Percentiles rank a stretch among this genome's conserved stretches.
Conservation (phyloP, 2,329 filamentous ascomycete genomes). For the Epichloe sylvatica region DNA sequence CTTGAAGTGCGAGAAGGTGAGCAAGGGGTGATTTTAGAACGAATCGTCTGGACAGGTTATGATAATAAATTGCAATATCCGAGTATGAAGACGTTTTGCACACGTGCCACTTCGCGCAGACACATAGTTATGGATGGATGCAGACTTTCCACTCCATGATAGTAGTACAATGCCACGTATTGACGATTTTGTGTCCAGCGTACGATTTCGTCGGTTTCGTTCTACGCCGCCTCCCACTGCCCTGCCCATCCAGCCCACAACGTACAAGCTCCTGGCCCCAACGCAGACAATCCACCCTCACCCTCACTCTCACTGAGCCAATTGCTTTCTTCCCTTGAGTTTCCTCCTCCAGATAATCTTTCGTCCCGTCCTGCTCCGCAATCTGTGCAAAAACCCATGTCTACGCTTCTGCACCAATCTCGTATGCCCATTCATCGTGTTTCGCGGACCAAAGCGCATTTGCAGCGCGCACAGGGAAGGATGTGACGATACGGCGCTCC, state of each 20-base stretch:
- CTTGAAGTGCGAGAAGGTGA: constrained; percentile 15
- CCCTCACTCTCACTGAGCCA: constrained; percentile 17
- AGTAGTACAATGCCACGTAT: no score
- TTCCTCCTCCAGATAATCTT: constrained; percentile 38
- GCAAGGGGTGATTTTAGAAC: neutral
- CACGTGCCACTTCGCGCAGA: no score
- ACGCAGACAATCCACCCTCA: neutral
- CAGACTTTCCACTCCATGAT: no score
- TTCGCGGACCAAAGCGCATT: constrained; percentile 44
- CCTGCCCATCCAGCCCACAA: no score
- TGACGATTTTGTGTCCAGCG: no score
- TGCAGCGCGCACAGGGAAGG: constrained; percentile 37
- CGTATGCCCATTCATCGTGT: constrained; percentile 41
- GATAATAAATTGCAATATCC: no score
- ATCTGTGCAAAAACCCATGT: constrained; percentile 41
- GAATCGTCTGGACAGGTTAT: no score
- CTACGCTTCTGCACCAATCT: constrained; percentile 45
- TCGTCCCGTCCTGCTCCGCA: constrained; percentile 35
- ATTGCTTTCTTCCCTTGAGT: constrained; percentile 36
- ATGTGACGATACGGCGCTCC: constrained; percentile 33
- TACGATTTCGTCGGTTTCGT: no score
- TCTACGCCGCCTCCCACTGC: no score
- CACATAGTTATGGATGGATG: no score
- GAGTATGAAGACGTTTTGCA: no score
- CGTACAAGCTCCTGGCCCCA: neutral